Conservation (phyloP, 768 basidiomycete genomes). For the Suillus fuscotomentosus region DNA sequence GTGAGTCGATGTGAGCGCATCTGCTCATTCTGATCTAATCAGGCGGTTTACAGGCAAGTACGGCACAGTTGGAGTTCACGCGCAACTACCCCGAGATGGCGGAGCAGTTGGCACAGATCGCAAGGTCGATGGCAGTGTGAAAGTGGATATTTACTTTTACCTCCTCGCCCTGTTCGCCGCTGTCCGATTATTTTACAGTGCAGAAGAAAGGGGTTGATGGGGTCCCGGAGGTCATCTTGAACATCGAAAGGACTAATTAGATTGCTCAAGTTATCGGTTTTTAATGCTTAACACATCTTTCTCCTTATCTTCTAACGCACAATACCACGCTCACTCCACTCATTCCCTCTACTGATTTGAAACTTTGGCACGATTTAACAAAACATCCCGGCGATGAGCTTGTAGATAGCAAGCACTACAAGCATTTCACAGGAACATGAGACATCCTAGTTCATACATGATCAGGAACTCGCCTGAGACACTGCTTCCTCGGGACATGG, state of each 20-base stretch:
- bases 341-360: not conserved
- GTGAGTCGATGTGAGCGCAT: conserved; percentile 40
- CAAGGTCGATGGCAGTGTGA: conserved; percentile 35
- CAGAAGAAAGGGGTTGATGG: not conserved
- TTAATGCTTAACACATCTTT: conserved; percentile 3
- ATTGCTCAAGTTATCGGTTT: conserved; percentile 2
- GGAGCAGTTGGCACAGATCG: conserved; percentile 56
- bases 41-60: conserved; percentile 57
- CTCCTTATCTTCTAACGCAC: not conserved
- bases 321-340: conserved; percentile 2
- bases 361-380: not conserved
- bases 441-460: not conserved
- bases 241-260: not conserved
- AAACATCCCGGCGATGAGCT: not conserved
- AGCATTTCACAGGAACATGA: not conserved
- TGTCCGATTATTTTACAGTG: not conserved
- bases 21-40: not conserved
- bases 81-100: conserved; percentile 83
- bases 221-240: not conserved
- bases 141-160: not conserved
- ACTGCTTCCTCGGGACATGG: not conserved
- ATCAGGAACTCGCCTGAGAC: not conserved
- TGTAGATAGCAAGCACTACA: not conserved
- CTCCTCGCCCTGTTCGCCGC: not conserved
- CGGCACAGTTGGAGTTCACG: conserved; percentile 80